Evolutionary conservation across 768 basidiomycete genomes (phyloP).

Genomic region (Strobilomyces echinocephalus): DNA sequence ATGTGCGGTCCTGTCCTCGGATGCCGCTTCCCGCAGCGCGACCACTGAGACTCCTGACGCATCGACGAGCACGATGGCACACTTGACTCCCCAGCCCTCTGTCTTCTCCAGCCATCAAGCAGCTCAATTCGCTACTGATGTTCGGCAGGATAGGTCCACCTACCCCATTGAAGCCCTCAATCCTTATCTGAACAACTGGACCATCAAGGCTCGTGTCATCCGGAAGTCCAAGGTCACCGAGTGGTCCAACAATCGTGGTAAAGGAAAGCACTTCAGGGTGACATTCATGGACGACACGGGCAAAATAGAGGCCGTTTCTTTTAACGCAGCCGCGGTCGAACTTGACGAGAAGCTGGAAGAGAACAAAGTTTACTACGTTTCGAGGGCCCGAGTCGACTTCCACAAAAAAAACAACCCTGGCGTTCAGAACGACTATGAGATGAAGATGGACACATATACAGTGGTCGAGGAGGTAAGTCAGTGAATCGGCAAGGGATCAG

Average conservation of each 20-base stretch:
- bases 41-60: constrained; percentile 21
- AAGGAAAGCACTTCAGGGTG: constrained; percentile 91
- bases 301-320: constrained; percentile 85
- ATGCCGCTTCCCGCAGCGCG: constrained; percentile 23
- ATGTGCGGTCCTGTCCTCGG: constrained; percentile 33
- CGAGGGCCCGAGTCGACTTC: constrained; percentile 86
- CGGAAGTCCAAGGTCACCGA: constrained; percentile 83
- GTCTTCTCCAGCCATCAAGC: constrained; percentile 2
- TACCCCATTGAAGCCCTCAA: constrained; percentile 92
- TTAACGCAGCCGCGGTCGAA: constrained; percentile 80
- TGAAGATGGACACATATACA: constrained; percentile 77
- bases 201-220: constrained; percentile 90
- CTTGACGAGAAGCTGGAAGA: constrained; percentile 82
- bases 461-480: constrained; percentile 74
- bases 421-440: constrained; percentile 88
- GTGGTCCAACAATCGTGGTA: constrained; percentile 87
- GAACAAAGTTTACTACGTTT: constrained; percentile 88
- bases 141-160: constrained; percentile 30
- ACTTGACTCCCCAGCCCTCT: constrained; percentile 22
- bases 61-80: constrained; percentile 22
- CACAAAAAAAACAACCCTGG: constrained; percentile 97
- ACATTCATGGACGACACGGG: constrained; percentile 94
- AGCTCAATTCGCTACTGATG: constrained; percentile 11
- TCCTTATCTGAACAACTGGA: constrained; percentile 98
- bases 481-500: not conserved